Evolutionary conservation across 148 eudicot genomes (phyloP).

Genomic region (Vaccinium darrowii): DNA sequence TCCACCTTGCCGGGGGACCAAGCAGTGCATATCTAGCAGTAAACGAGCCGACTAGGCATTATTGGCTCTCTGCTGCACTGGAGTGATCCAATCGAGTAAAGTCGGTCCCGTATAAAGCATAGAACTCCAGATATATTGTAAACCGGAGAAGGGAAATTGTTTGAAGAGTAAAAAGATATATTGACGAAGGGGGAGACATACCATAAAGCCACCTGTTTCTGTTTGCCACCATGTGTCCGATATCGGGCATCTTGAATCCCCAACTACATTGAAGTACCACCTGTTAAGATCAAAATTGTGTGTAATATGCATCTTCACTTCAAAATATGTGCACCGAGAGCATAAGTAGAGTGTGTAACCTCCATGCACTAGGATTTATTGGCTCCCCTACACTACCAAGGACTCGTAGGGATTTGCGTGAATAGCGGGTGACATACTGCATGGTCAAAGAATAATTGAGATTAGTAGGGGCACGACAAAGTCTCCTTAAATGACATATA

Average conservation of each 20-base stretch:
- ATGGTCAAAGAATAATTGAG: constrained; percentile 15
- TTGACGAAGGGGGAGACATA: constrained; percentile 23
- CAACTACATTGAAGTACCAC: constrained; percentile 92
- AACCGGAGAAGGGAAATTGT: background rate
- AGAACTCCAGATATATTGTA: background rate
- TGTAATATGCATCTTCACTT: constrained; percentile 2
- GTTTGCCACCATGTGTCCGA: constrained; percentile 99
- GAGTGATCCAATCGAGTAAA: background rate
- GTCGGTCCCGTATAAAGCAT: background rate
- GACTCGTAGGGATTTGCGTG: constrained; percentile 96
- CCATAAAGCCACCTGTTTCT: constrained; percentile 99
- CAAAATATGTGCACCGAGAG: background rate
- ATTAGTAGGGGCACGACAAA: background rate
- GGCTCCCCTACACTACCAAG: constrained; percentile 99
- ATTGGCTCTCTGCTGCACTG: background rate
- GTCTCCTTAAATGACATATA: background rate
- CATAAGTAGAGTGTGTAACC: constrained; percentile 38
- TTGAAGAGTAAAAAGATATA: background rate
- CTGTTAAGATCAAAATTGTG: constrained; percentile 30
- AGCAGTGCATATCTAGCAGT: background rate
- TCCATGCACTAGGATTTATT: constrained; percentile 99
- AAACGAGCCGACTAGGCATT: background rate
- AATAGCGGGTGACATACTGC: constrained; percentile 87
- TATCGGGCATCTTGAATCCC: constrained; percentile 92
- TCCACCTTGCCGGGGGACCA: background rate